phyloP scores from a whole-genome alignment of 148 eudicot genomes.

The Vaccinium corymbosum region DNA sequence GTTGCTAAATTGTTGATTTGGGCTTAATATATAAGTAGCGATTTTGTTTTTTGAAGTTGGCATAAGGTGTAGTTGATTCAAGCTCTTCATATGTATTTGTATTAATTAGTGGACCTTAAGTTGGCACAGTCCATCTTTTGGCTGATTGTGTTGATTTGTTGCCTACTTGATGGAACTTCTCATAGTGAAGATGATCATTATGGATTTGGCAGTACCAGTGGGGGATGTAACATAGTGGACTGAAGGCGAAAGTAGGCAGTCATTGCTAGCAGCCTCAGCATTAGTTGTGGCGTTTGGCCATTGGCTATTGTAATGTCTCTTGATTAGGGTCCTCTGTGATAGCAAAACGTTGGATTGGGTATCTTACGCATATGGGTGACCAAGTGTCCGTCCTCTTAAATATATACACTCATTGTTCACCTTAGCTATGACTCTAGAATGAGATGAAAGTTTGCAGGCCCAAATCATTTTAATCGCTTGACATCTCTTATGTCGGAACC shows the following conservation, averaged over 20 bases:
- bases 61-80: background rate
- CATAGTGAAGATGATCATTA: background rate
- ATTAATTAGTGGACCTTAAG: background rate
- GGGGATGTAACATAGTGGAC: background rate
- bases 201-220: background rate
- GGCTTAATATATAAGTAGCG: no score
- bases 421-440: background rate
- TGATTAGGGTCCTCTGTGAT: background rate
- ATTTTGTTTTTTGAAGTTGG: no score
- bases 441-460: background rate
- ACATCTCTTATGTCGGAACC: background rate
- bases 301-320: background rate
- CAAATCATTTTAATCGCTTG: background rate
- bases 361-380: background rate
- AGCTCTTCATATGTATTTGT: background rate
- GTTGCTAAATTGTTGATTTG: no score
- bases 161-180: background rate
- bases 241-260: constrained; percentile 1
- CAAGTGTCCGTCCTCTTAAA: background rate
- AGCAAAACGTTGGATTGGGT: background rate
- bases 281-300: background rate
- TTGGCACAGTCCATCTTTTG: background rate
- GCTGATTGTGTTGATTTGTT: background rate
- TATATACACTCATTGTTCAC: background rate
- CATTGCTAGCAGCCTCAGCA: background rate